These are phyloP conservation scores for Mycosarcoma mackinlayi DNA, from an alignment of 1,284 basidiomycete genomes.

Conservation along the genomic window DNA sequence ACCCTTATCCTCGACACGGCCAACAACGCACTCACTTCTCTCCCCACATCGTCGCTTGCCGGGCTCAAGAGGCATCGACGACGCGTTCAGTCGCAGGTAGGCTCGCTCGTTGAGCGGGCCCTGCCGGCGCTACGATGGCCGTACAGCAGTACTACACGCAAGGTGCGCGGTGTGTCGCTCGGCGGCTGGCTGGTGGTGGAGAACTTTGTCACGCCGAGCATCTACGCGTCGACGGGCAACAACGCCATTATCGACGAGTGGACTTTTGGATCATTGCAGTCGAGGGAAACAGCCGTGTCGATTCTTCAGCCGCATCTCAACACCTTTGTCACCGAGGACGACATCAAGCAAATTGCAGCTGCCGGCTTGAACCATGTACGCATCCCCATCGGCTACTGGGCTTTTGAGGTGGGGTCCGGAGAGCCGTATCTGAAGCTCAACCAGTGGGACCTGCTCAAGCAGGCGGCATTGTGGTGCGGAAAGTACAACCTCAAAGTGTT, in stretches of 20 bases:
- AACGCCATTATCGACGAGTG: constrained; percentile 78
- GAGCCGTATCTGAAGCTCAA: constrained; percentile 90
- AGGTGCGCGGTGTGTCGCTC: constrained; percentile 62
- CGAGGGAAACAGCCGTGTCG: constrained; percentile 69
- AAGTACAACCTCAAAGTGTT: constrained; percentile 83
- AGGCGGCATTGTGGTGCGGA: constrained; percentile 81
- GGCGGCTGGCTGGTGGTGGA: constrained; percentile 67
- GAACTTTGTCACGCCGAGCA: constrained; percentile 59
- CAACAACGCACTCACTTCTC: constrained; percentile 13
- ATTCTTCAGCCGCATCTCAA: constrained; percentile 75
- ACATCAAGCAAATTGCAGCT: constrained; percentile 76
- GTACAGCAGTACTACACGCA: constrained; percentile 33
- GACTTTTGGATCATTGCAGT: constrained; percentile 78
- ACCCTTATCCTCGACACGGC: constrained; percentile 27
- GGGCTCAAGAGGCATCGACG: background rate
- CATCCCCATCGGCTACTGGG: constrained; percentile 91
- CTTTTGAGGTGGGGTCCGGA: constrained; percentile 81
- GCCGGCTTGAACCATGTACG: constrained; percentile 76
- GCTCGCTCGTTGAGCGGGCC: constrained; percentile 8
- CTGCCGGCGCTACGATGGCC: constrained; percentile 39
- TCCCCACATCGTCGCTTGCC: background rate
- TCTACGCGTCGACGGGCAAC: constrained; percentile 71
- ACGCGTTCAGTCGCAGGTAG: too few relatives aligned
- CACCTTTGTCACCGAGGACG: constrained; percentile 81
- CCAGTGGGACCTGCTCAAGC: constrained; percentile 72